Conservation (phyloP, 768 basidiomycete species). For the Collybiopsis luxurians region DNA sequence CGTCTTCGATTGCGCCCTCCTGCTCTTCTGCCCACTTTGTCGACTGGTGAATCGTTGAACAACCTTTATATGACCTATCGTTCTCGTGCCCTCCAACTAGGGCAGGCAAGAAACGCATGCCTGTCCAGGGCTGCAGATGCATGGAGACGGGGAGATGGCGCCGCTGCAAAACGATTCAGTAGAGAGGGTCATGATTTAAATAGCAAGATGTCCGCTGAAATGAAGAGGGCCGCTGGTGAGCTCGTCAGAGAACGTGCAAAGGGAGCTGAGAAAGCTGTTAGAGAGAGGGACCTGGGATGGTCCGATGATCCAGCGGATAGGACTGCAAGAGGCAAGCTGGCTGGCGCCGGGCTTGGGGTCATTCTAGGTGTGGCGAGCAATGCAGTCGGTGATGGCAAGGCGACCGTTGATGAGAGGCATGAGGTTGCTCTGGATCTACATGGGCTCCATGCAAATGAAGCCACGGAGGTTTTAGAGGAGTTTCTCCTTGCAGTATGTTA, state of each 20-base stretch:
- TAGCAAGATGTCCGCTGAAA: conserved; percentile 84
- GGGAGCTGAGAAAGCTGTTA: conserved; percentile 74
- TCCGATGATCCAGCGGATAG: conserved; percentile 85
- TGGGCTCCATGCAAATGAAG: conserved; percentile 92
- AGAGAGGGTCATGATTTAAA: conserved; percentile 94
- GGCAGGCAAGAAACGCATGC: conserved; percentile 91
- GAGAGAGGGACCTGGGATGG: conserved; percentile 61
- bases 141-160: conserved; percentile 94
- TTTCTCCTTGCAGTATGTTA: conserved; percentile 81
- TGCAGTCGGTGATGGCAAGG: conserved; percentile 48
- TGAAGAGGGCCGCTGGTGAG: conserved; percentile 78
- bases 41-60: conserved; percentile 80
- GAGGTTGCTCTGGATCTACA: conserved; percentile 89
- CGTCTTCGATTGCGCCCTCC: conserved; percentile 84
- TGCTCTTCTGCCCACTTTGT: conserved; percentile 79
- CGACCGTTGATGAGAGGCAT: conserved; percentile 84
- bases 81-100: conserved; percentile 84
- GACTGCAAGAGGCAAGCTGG: conserved; percentile 64
- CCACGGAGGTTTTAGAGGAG: conserved; percentile 84
- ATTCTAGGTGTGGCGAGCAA: conserved; percentile 79
- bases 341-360: conserved; percentile 84
- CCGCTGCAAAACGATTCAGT: conserved; percentile 92
- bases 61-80: conserved; percentile 88
- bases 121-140: conserved; percentile 94
- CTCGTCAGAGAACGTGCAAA: conserved; percentile 82